Percentiles rank a stretch among this genome's conserved stretches.
Conservation (phyloP, 129 eudicot genomes). For the Heracleum sosnowskyi region DNA sequence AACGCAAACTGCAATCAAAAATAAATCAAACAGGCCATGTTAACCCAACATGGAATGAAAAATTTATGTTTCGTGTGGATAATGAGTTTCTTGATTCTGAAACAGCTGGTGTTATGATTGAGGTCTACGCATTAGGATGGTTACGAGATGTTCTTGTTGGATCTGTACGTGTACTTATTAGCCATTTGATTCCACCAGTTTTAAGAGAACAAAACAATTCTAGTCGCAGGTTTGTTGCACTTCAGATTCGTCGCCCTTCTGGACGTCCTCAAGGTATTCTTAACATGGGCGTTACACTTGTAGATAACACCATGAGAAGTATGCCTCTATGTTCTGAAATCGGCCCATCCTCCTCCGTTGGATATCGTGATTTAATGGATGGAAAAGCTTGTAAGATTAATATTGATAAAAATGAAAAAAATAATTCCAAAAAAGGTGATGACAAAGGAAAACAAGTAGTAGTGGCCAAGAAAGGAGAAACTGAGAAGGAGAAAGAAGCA, state of each 20-base stretch:
- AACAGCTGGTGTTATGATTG: conserved; percentile 14
- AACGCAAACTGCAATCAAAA: conserved; percentile 28
- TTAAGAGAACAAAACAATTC: conserved; percentile 8
- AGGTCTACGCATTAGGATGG: conserved; percentile 25
- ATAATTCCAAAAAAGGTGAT: background rate
- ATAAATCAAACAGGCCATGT: conserved; percentile 28
- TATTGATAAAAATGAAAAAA: background rate
- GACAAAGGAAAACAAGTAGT: background rate
- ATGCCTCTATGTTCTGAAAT: conserved; percentile 24
- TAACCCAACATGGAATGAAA: conserved; percentile 58
- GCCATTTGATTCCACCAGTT: conserved; percentile 16
- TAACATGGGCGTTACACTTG: conserved; percentile 23
- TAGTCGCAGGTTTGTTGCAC: conserved; percentile 21
- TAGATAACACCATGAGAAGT: conserved; percentile 18
- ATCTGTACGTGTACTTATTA: conserved; percentile 19
- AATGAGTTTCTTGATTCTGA: conserved; percentile 20
- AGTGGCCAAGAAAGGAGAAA: background rate
- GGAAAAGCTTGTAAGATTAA: background rate
- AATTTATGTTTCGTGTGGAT: conserved; percentile 37
- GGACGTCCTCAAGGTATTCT: conserved; percentile 40
- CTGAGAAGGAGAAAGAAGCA: background rate
- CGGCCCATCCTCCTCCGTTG: background rate
- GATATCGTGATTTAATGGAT: conserved; percentile 11
- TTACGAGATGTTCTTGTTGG: conserved; percentile 26
- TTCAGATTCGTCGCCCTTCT: conserved; percentile 45